These are phyloP conservation scores for Apostasia shenzhenica DNA, from an alignment of 106 monocot genomes.

Conservation along the genomic window DNA sequence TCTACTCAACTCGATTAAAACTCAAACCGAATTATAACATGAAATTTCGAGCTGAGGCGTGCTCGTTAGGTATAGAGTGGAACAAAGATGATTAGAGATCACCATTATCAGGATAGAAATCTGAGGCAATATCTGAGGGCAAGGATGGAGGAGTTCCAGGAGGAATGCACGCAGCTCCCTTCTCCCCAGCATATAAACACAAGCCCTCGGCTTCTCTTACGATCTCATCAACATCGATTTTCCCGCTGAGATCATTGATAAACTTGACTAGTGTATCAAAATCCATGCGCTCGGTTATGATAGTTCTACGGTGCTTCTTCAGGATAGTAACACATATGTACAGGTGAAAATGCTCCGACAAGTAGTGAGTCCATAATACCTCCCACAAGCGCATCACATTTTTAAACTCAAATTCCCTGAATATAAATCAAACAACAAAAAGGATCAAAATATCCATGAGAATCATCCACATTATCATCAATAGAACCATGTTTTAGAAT, in stretches of 20 bases:
- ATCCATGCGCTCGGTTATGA: slow-evolving; percentile 81
- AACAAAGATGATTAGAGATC: too few species aligned
- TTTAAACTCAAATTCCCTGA: slow-evolving; percentile 81
- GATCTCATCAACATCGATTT: slow-evolving; percentile 51
- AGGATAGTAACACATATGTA: slow-evolving; percentile 85
- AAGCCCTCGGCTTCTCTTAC: slow-evolving; percentile 80
- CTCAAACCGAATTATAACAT: too few species aligned
- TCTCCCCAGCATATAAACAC: slow-evolving; percentile 68
- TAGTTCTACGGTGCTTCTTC: slow-evolving; percentile 52
- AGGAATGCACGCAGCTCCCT: slow-evolving; percentile 80
- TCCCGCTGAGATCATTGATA: slow-evolving; percentile 85
- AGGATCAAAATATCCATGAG: not conserved
- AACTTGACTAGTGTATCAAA: slow-evolving; percentile 92
- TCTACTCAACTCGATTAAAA: too few species aligned
- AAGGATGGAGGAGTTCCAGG: slow-evolving; percentile 93
- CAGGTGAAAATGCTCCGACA: slow-evolving; percentile 89
- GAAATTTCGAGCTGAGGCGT: too few species aligned
- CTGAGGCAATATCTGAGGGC: slow-evolving; percentile 21
- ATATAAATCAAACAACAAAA: not conserved
- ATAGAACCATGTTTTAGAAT: not conserved
- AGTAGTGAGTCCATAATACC: slow-evolving; percentile 85
- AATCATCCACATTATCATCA: not conserved
- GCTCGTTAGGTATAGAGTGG: too few species aligned
- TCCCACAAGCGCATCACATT: slow-evolving; percentile 82
- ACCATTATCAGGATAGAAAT: too few species aligned